phyloP scores from a whole-genome alignment of 1,284 basidiomycete genomes.

The Erythrobasidium hasegawianum region DNA sequence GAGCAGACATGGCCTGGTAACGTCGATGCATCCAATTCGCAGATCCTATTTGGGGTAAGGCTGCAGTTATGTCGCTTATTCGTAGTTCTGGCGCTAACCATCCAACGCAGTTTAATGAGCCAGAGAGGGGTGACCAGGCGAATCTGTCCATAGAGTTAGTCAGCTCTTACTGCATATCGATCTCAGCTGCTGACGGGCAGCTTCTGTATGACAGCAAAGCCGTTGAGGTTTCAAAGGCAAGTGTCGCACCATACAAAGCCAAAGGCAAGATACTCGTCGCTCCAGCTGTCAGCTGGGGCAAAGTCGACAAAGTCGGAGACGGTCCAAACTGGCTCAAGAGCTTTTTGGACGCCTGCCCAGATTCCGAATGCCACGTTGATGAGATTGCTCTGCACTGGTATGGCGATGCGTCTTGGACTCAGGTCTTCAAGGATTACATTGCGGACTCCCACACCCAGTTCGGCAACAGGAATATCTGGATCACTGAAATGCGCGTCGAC shows the following conservation, averaged over 20 bases:
- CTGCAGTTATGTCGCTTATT: too few species aligned
- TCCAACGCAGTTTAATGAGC: background rate
- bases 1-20: background rate
- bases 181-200: too few species aligned
- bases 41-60: too few species aligned
- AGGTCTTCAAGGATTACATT: background rate
- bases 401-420: background rate
- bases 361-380: background rate
- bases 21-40: background rate
- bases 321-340: background rate
- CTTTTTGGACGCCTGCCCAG: background rate
- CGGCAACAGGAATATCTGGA: background rate
- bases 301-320: background rate
- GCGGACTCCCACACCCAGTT: background rate
- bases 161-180: too few species aligned
- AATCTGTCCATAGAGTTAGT: too few species aligned
- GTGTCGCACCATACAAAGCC: background rate
- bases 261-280: background rate
- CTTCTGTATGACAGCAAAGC: background rate
- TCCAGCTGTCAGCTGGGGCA: constrained; percentile 1
- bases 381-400: constrained; percentile 1
- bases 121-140: too few species aligned
- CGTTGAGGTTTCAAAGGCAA: background rate
- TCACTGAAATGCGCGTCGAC: background rate
- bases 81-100: background rate